phyloP scores from a whole-genome alignment of 371 early-diverging fungal genomes.

The Blakeslea trispora region DNA sequence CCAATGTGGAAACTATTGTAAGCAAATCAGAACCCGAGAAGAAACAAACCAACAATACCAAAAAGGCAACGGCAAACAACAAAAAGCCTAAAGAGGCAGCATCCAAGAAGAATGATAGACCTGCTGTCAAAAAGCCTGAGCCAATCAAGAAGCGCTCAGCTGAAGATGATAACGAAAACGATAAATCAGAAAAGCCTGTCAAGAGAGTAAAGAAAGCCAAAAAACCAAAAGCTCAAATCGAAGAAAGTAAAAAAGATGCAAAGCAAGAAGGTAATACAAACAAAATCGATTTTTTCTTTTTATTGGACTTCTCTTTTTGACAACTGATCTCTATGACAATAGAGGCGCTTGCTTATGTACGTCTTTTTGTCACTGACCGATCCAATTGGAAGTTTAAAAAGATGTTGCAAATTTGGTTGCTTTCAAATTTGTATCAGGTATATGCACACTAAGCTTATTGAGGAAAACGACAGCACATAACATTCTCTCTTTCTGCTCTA shows the following conservation, averaged over 20 bases:
- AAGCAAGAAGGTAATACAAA: constrained; percentile 27
- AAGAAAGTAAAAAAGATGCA: constrained; percentile 23
- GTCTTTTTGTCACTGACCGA: constrained; percentile 31
- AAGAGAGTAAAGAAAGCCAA: constrained; percentile 19
- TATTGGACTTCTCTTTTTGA: too few relatives aligned
- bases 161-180: constrained; percentile 13
- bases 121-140: constrained; percentile 20
- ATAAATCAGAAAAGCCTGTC: constrained; percentile 11
- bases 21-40: constrained; percentile 12
- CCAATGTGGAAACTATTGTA: constrained; percentile 20
- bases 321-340: too few relatives aligned
- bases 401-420: constrained; percentile 62
- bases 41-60: constrained; percentile 8
- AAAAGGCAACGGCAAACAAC: constrained; percentile 14
- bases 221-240: constrained; percentile 20
- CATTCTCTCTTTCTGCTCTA: constrained; percentile 9
- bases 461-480: constrained; percentile 21
- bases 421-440: constrained; percentile 55
- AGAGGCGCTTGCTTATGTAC: constrained; percentile 38
- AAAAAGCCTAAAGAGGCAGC: neutral
- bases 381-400: constrained; percentile 66
- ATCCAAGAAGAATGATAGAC: constrained; percentile 10
- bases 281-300: too few relatives aligned
- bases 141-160: constrained; percentile 10
- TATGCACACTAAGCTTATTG: constrained; percentile 21